phyloP scores from a whole-genome alignment of 495 filamentous ascomycete species.

The Aspergillus indologenus region DNA sequence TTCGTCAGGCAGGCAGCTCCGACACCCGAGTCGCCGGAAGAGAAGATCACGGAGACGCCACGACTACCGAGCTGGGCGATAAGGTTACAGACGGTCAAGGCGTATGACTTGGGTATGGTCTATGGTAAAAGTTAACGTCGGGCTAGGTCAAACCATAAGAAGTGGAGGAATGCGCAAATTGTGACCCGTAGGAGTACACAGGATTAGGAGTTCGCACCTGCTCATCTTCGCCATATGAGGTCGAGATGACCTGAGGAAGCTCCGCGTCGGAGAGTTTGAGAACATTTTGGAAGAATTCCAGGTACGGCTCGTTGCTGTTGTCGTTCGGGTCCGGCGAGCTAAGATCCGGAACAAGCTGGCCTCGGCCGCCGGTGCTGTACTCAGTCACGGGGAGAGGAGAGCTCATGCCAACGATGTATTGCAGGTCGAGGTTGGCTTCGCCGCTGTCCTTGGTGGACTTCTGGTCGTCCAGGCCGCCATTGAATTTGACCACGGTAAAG shows the following conservation, averaged over 20 bases:
- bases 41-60: slow-evolving; percentile 70
- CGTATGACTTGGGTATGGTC: slow-evolving; percentile 65
- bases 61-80: slow-evolving; percentile 70
- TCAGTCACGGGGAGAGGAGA: slow-evolving; percentile 59
- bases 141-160: background rate
- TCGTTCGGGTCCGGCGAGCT: slow-evolving; percentile 49
- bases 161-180: background rate
- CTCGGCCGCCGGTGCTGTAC: slow-evolving; percentile 65
- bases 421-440: slow-evolving; percentile 76
- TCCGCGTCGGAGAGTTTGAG: slow-evolving; percentile 45
- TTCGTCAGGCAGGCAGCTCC: slow-evolving; percentile 64
- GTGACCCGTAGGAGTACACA: background rate
- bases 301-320: slow-evolving; percentile 73
- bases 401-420: slow-evolving; percentile 62
- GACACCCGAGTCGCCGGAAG: slow-evolving; percentile 70
- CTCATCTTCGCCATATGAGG: slow-evolving; percentile 81
- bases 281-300: slow-evolving; percentile 65
- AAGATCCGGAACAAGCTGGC: slow-evolving; percentile 59
- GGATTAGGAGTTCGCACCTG: slow-evolving; percentile 27
- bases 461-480: slow-evolving; percentile 55
- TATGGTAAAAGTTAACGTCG: slow-evolving; percentile 25
- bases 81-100: slow-evolving; percentile 65
- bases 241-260: slow-evolving; percentile 73
- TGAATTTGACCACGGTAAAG: slow-evolving; percentile 60
- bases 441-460: slow-evolving; percentile 44